Percentiles rank a stretch among this genome's conserved stretches.
These are phyloP conservation scores for Avena insularis DNA, from an alignment of 176 grass and related monocot species.

Conservation along the genomic window DNA sequence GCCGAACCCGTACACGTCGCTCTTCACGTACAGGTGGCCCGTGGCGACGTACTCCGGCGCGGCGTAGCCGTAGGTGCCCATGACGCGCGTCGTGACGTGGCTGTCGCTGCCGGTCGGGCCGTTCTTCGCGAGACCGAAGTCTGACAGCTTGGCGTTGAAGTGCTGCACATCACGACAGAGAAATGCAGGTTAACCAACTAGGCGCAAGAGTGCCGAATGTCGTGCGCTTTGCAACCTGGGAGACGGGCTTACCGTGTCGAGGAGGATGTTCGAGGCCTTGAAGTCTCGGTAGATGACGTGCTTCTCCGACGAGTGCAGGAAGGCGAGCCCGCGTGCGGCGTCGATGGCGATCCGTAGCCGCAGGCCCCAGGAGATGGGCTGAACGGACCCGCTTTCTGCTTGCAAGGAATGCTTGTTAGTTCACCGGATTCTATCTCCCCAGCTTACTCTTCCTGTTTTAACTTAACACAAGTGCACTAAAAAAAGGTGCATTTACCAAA, in stretches of 20 bases:
- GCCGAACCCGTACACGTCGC: slow-evolving; percentile 75
- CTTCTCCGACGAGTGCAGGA: slow-evolving; percentile 73
- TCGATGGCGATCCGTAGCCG: slow-evolving; percentile 62
- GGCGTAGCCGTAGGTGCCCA: slow-evolving; percentile 74
- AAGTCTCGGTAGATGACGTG: slow-evolving; percentile 78
- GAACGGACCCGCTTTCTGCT: slow-evolving; percentile 55
- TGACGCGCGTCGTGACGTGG: slow-evolving; percentile 61
- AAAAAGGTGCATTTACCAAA: background rate
- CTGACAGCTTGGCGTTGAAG: slow-evolving; percentile 59
- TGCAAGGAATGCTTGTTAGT: background rate
- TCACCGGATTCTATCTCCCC: background rate
- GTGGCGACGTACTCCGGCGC: slow-evolving; percentile 65
- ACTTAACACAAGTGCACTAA: background rate
- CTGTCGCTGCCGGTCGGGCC: slow-evolving; percentile 56
- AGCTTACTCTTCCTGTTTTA: background rate
- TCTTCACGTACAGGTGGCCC: slow-evolving; percentile 69
- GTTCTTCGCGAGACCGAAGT: slow-evolving; percentile 58
- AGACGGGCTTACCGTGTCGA: slow-evolving; percentile 54
- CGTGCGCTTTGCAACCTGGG: background rate
- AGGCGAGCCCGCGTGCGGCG: slow-evolving; percentile 66
- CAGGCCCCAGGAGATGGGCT: slow-evolving; percentile 54
- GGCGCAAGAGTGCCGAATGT: too few species aligned
- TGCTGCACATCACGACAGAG: slow-evolving; percentile 16
- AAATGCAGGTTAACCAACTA: background rate
- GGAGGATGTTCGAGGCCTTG: slow-evolving; percentile 77